Conservation (phyloP, 768 basidiomycete species). For the Rhizopogon vulgaris region DNA sequence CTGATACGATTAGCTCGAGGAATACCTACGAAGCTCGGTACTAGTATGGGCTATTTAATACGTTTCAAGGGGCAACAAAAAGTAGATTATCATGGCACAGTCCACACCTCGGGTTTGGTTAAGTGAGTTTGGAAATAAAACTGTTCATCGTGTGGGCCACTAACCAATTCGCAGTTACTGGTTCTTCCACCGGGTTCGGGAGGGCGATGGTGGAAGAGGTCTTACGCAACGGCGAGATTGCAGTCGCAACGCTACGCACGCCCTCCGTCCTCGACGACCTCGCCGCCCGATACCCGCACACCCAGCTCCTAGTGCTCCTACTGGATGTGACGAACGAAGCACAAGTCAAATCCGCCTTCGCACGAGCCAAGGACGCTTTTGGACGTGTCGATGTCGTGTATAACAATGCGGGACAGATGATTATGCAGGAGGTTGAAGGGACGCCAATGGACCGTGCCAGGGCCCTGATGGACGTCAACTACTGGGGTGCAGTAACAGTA, state of each 20-base stretch:
- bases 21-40: too few relatives aligned
- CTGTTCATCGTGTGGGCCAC: too few relatives aligned
- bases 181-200: constrained; percentile 35
- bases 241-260: constrained; percentile 37
- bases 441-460: constrained; percentile 29
- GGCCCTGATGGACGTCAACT: constrained; percentile 34
- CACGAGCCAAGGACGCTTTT: constrained; percentile 16
- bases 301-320: constrained; percentile 23
- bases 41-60: too few relatives aligned
- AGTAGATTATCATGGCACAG: not conserved
- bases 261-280: constrained; percentile 25
- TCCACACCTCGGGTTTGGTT: not conserved
- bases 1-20: too few relatives aligned
- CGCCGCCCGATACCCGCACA: constrained; percentile 6
- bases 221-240: constrained; percentile 30
- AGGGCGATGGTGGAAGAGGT: constrained; percentile 23
- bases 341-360: constrained; percentile 14
- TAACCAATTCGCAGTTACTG: constrained; percentile 27
- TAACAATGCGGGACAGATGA: constrained; percentile 27
- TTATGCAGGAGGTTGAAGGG: constrained; percentile 26
- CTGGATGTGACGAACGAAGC: constrained; percentile 23
- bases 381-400: constrained; percentile 31
- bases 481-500: constrained; percentile 39
- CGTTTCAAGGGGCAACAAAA: too few relatives aligned
- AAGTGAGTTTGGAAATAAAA: not conserved